Percentiles rank a stretch among this genome's conserved stretches.
These are phyloP conservation scores for Vicia sativa DNA, from an alignment of 306 rosid species.

Conservation along the genomic window DNA sequence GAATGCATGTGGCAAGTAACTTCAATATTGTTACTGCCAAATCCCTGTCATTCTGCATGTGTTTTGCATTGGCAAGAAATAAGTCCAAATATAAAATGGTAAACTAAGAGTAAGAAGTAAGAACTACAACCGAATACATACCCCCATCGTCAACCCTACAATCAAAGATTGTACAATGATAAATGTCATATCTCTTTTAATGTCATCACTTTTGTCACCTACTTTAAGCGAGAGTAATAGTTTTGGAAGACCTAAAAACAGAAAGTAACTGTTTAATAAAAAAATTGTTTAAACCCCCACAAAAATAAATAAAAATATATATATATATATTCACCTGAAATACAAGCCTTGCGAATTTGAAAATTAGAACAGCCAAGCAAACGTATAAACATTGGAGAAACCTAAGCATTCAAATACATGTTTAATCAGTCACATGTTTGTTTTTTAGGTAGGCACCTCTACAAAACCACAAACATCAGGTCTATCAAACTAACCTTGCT, in stretches of 20 bases:
- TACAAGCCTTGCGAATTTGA: constrained; percentile 24
- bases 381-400: constrained; percentile 1
- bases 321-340: constrained; percentile 26
- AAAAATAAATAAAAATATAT: not conserved
- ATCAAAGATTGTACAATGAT: not conserved
- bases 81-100: constrained; percentile 3
- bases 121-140: constrained; percentile 17
- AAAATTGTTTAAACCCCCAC: not conserved
- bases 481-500: constrained; percentile 22
- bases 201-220: not conserved
- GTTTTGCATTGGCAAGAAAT: not conserved
- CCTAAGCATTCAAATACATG: constrained; percentile 30
- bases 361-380: not conserved
- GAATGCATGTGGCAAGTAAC: constrained; percentile 23
- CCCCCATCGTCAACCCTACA: too few species aligned
- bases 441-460: not conserved
- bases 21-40: not conserved
- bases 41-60: constrained; percentile 29
- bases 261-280: constrained; percentile 29
- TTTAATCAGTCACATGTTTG: not conserved
- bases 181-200: not conserved
- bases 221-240: constrained; percentile 5
- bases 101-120: constrained; percentile 3
- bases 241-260: constrained; percentile 33
- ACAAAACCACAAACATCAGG: not conserved